Base-by-base conservation (phyloP, 495 filamentous ascomycete species). In the Hypomontagnella monticulosa region DNA sequence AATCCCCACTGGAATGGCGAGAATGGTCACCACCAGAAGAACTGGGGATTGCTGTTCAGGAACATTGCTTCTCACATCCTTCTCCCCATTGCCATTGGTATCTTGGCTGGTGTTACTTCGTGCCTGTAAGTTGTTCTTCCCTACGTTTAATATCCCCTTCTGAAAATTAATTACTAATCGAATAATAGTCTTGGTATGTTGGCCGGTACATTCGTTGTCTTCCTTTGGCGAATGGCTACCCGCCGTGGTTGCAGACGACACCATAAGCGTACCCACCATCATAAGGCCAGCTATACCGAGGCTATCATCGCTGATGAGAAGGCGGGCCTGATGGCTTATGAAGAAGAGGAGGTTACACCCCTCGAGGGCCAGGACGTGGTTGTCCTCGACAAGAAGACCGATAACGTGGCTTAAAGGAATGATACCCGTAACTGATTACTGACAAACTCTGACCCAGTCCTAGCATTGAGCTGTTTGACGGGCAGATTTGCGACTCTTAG, bases 41-140 rank as follows among this genome's bases (percentile, higher is more conserved):
- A 70, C 57, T 81, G 81, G 75, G 68, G 68, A 38, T 64, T 74
- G 51, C 71, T 83, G 23, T 66, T 85, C 42, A 77, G 73, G 73
- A 77, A 77, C 58, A 75, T 85, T 33, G 75, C 74, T 36, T 71
- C 78, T 7, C 79, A 84, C 60, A 79, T 86, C 32, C 65, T 86
- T 15, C 72, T 86, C 18, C 84, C 83, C 0, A 72, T 85, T 16
- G 58, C 82, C 12, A 71, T 86, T 44, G 84, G 84, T 47, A 76
- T 86, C 42, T 70, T 80, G 23, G 82, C 81, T 51, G 84, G 84
- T 64, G 74, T 86, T n/a, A 73, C 72, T 43, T 77, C 80, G 46
- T 82, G 81, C 76, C 65, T 84, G 80, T 81, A 73, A 74, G 80
- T 76, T 55, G 3, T 27, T 27, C 3, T 27, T 27, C 23, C 23